A percentile compares a stretch with the other conserved stretches of the same genome.
Evolutionary conservation across 805 yeast species (phyloP).

Genomic region (Metschnikowia matae): DNA sequence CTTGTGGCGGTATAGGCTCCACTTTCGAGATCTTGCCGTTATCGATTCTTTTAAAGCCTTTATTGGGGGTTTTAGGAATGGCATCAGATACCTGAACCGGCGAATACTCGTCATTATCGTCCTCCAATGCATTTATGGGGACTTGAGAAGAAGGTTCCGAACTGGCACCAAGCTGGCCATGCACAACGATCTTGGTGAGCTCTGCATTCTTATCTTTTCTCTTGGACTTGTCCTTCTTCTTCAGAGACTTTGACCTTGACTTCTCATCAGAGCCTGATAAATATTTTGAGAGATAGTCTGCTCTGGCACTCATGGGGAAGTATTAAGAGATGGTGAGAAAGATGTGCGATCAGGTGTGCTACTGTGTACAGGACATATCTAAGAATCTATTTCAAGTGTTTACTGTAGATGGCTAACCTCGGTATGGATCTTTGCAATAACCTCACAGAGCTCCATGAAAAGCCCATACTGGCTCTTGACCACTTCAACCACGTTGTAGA

Average conservation of each 20-base stretch:
- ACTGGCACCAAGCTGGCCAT: slow-evolving; percentile 5
- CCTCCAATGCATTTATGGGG: neutral
- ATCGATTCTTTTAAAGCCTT: slow-evolving; percentile 39
- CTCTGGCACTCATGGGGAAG: slow-evolving; percentile 19
- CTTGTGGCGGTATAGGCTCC: slow-evolving; percentile 1
- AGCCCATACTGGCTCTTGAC: slow-evolving; percentile 63
- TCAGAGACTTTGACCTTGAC: slow-evolving; percentile 15
- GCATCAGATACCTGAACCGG: slow-evolving; percentile 20
- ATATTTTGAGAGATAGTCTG: slow-evolving; percentile 33
- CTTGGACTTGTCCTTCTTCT: slow-evolving; percentile 8
- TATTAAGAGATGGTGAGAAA: neutral
- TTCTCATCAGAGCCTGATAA: slow-evolving; percentile 16
- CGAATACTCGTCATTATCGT: slow-evolving; percentile 18
- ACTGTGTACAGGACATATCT: neutral
- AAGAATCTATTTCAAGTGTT: neutral
- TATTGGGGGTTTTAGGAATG: slow-evolving; percentile 11
- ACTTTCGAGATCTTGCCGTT: slow-evolving; percentile 17
- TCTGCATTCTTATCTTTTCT: slow-evolving; percentile 7
- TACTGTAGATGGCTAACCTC: slow-evolving; percentile 20
- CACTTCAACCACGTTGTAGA: slow-evolving; percentile 51
- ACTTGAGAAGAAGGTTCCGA: neutral
- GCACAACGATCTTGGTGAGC: slow-evolving; percentile 8
- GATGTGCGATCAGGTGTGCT: neutral
- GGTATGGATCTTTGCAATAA: slow-evolving; percentile 63
- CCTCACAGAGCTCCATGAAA: slow-evolving; percentile 72